Evolutionary conservation across 2,329 filamentous ascomycete species (phyloP).

Genomic region (Sporothrix euskadiensis): DNA sequence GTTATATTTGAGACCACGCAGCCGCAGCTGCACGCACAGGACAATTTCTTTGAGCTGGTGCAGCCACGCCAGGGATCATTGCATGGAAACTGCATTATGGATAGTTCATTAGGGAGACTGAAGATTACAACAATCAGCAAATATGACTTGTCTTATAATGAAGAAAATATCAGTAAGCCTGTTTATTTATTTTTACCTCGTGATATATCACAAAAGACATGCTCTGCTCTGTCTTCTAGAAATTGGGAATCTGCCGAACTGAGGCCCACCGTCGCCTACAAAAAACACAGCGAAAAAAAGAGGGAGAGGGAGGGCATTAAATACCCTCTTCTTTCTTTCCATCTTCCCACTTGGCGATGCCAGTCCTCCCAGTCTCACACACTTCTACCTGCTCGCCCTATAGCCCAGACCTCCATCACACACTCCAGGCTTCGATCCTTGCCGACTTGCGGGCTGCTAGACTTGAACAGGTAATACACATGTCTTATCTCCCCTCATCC

Average conservation of each 20-base stretch:
- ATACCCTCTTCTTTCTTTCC: neutral
- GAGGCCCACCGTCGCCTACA: neutral
- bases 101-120: neutral
- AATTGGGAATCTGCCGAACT: neutral
- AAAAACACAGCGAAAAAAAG: neutral
- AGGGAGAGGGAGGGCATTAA: neutral
- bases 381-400: neutral
- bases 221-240: neutral
- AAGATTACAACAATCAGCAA: neutral
- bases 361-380: neutral
- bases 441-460: neutral
- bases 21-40: neutral
- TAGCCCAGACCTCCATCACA: neutral
- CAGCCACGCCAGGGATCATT: neutral
- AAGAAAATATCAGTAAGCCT: neutral
- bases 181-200: neutral
- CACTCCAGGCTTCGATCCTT: neutral
- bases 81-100: neutral
- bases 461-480: neutral
- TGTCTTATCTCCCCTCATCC: neutral
- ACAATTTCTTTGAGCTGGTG: neutral
- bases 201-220: neutral
- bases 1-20: neutral
- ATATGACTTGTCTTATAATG: neutral
- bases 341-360: neutral